Evolutionary conservation across 805 yeast species (phyloP), one percentile per base, ranked within the genome.

Genomic region (Candida argentea): DNA sequence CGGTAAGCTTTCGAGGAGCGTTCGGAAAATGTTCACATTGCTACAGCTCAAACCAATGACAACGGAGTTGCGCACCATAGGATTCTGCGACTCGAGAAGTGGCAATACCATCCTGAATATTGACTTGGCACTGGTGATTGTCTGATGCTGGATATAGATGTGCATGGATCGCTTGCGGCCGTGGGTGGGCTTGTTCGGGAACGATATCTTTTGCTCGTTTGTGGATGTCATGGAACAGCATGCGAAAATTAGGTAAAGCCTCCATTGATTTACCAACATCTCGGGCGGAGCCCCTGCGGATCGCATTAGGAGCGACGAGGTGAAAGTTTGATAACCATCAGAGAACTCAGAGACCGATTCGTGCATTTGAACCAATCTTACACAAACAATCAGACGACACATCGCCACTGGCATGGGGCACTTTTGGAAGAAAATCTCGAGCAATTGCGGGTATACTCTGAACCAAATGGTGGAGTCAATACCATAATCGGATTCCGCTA

Each of bases 401-500:
- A 91, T 61, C 0, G 97, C 98, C 52, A 89, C 85, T 0, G 95
- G 89, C 46, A 89, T 77, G 0, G 98, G 97, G 44, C 94, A 86
- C 26, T 66, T 67, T 34, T 74, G 82, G 35, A 83, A 85, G 34
- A 91, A 73, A 1, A 73, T 62, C 19, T 69, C 74, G 23, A 91
- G 55, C 2, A 91, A 57, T 20, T 68, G 70, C 2, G 96, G 96
- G 42, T 82, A 86, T 1, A 79, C 69, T 35, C 94, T 70, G 43
- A 89, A 79, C 98, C 98, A 91, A n/a, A 91, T 58, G 0, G 97
- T 94, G 1, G 94, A 76, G 55, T 91, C 98, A 6, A 91, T 87
- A 2, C 97, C 96, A 44, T 87, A 82, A 33, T 81, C 94, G 2
- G 94, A 81, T 39, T 84, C 95, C 0, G 95, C 95, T 5, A 91